Conservation (phyloP, 2,329 filamentous ascomycete genomes). For the Apiospora sp. region DNA sequence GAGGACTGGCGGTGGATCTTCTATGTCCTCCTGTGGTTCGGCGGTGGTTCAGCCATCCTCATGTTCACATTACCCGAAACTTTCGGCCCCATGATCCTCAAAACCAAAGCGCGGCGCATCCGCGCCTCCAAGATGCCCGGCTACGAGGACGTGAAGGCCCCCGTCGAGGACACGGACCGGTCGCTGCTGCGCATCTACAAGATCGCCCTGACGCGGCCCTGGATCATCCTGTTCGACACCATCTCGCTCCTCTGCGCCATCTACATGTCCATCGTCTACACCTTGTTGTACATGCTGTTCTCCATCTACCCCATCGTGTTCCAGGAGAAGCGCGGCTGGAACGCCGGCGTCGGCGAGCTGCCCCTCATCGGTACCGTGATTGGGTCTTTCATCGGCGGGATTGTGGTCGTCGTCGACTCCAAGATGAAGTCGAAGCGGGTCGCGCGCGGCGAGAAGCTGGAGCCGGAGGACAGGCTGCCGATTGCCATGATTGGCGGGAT, state of each 20-base stretch:
- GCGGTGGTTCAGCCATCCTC: conserved; percentile 47
- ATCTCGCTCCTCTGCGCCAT: conserved; percentile 61
- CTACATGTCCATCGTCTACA: conserved; percentile 62
- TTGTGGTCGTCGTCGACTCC: conserved; percentile 51
- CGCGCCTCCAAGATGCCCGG: conserved; percentile 56
- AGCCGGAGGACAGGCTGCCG: conserved; percentile 63
- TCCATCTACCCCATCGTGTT: conserved; percentile 65
- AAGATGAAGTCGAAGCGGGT: conserved; percentile 48
- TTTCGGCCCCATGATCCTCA: conserved; percentile 57
- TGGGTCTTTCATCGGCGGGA: conserved; percentile 54
- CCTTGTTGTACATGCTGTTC: conserved; percentile 65
- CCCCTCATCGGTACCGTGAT: conserved; percentile 59
- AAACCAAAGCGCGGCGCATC: conserved; percentile 61
- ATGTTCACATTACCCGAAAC: conserved; percentile 66
- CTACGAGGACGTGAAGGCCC: conserved; percentile 59
- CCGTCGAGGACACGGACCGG: conserved; percentile 55
- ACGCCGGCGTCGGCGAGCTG: conserved; percentile 58
- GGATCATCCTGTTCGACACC: conserved; percentile 61
- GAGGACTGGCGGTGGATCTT: conserved; percentile 63
- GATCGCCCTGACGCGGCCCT: conserved; percentile 60
- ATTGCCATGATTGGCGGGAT: conserved; percentile 63
- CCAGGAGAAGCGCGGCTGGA: conserved; percentile 61
- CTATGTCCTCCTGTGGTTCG: conserved; percentile 56
- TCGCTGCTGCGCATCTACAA: conserved; percentile 55
- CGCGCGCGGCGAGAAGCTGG: conserved; percentile 45